phyloP scores from a whole-genome alignment of 176 grass and related monocot species.

The Oropetium thomaeum region DNA sequence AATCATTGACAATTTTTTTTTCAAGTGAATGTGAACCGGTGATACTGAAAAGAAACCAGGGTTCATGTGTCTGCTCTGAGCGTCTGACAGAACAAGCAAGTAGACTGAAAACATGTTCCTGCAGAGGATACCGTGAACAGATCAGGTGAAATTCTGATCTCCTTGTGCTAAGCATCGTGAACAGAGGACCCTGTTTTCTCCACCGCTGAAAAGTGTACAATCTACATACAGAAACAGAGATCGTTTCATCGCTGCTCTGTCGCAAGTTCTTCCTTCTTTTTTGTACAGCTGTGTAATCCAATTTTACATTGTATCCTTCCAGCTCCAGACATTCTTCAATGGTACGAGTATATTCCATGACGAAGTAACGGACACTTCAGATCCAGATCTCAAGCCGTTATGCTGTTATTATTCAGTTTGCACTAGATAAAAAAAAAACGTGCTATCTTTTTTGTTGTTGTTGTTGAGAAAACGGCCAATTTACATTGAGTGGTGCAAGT shows the following conservation, averaged over 20 bases:
- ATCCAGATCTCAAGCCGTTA: slow-evolving; percentile 29
- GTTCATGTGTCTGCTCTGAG: slow-evolving; percentile 5
- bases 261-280: not conserved
- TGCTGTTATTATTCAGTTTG: not conserved
- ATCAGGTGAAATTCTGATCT: slow-evolving; percentile 8
- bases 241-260: not conserved
- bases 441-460: not conserved
- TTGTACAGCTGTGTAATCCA: not conserved
- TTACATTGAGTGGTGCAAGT: slow-evolving; percentile 19
- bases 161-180: not conserved
- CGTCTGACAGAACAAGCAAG: not conserved
- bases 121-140: not conserved
- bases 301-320: not conserved
- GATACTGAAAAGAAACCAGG: not conserved
- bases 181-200: not conserved
- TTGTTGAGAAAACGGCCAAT: not conserved
- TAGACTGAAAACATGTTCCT: slow-evolving; percentile 15
- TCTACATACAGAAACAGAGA: not conserved
- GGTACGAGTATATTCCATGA: not conserved
- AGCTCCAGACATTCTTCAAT: not conserved
- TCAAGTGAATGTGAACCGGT: too few species aligned
- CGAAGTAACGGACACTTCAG: not conserved
- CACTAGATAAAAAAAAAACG: not conserved
- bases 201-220: not conserved
- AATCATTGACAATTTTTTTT: too few species aligned